These are phyloP conservation scores for Dacryopinax primogenitus DNA, from an alignment of 768 basidiomycete genomes.

Conservation along the genomic window DNA sequence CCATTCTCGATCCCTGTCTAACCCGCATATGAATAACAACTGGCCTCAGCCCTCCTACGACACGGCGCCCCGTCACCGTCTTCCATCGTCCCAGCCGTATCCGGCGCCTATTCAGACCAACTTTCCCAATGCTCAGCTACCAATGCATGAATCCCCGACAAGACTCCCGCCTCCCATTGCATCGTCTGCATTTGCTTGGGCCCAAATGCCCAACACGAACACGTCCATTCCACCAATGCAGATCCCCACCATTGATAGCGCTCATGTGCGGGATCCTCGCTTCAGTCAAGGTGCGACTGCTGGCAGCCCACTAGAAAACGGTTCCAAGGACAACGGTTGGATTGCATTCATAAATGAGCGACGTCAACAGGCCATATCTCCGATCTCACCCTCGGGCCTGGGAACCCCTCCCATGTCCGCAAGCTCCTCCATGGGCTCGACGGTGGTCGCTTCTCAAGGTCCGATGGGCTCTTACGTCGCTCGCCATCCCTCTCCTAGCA, in stretches of 20 bases:
- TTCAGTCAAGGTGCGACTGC: background rate
- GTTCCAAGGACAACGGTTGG: background rate
- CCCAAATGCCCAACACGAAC: slow-evolving; percentile 1
- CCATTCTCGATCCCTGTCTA: background rate
- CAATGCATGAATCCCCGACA: background rate
- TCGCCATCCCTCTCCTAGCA: background rate
- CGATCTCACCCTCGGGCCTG: background rate
- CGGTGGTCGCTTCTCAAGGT: background rate
- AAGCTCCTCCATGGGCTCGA: background rate
- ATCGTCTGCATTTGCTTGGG: background rate
- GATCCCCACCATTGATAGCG: background rate
- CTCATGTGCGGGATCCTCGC: background rate
- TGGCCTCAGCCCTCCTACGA: background rate
- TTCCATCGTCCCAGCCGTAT: background rate
- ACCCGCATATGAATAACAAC: slow-evolving; percentile 1
- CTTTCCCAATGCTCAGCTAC: background rate
- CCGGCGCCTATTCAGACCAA: slow-evolving; percentile 8
- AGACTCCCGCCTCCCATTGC: background rate
- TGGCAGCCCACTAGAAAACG: background rate
- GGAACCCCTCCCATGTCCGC: background rate
- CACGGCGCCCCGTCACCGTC: background rate
- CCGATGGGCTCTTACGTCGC: background rate
- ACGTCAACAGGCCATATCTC: background rate
- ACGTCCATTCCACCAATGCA: background rate
- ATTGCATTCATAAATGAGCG: background rate